Base-by-base conservation (phyloP, 495 filamentous ascomycete genomes). In the Friedmanniomyces endolithicus region DNA sequence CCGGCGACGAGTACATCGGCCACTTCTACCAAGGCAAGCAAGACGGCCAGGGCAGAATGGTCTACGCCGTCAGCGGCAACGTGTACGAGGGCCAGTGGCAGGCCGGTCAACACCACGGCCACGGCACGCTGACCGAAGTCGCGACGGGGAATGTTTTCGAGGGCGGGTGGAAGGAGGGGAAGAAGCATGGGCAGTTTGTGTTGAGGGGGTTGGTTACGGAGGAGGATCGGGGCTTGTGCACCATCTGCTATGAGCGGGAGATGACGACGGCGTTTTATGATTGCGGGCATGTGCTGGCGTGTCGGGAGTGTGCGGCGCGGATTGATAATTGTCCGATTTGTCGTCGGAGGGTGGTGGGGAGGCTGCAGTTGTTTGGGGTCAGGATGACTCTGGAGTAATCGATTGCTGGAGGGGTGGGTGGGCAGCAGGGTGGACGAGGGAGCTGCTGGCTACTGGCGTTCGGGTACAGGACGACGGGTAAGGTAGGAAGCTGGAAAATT, bases 271-370 rank as follows among this genome's bases (percentile, higher is more conserved):
- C 79, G 40, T 82, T 85, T 64, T 79, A 76, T 50, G 79, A 82
- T 59, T 85, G 82, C 57, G 82, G 82, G 0, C 82, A 85, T 47
- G 75, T 85, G 40, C 77, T 76, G 48, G 77, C 81, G 1, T 85
- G 82, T 55, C 68, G 80, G 54, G 72, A 71, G 20, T 85, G 82
- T 58, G 81, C 82, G 29, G 74, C 72, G 46, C 74, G 76, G 62
- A 73, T 85, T n/a, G 78, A 81, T 31, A 68, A 71, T 40, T 85
- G 82, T 62, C 81, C 82, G 44, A 77, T 84, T 49, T 85, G 82
- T 59, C 73, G 81, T 56, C 78, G 76, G 70, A 71, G 67, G 52
- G 78, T 85, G 43, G 64, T 75, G 59, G 75, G 64, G 46, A 76
- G 79, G 35, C 74, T 83, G 53, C 80, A 78, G 70, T 72, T 84